Conservation (phyloP, 139 green algal species). For the Penium margaritaceum region DNA sequence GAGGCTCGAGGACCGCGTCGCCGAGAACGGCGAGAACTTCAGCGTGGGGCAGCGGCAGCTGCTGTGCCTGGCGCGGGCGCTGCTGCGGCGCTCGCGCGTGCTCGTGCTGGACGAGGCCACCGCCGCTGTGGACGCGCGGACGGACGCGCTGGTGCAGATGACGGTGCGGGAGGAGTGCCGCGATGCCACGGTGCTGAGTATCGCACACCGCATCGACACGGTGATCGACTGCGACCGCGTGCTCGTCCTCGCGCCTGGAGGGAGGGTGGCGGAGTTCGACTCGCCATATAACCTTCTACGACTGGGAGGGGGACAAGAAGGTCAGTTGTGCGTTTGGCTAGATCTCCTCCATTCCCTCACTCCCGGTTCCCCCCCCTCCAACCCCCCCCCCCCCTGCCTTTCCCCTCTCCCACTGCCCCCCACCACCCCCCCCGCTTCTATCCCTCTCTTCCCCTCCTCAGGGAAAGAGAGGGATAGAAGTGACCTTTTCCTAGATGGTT, state of each 20-base stretch:
- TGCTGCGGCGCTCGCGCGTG: conserved; percentile 59
- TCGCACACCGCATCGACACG: conserved; percentile 55
- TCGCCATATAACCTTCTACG: conserved; percentile 25
- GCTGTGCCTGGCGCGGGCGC: conserved; percentile 76
- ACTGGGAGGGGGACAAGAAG: too few relatives aligned
- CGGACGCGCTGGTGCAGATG: conserved; percentile 70
- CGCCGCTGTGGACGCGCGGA: conserved; percentile 73
- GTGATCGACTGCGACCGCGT: conserved; percentile 40
- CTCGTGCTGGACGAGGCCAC: conserved; percentile 89
- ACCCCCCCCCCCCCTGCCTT: too few relatives aligned
- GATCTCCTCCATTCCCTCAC: too few relatives aligned
- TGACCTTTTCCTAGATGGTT: too few relatives aligned
- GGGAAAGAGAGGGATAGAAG: too few relatives aligned
- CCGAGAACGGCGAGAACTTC: conserved; percentile 80
- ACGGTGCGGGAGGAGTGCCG: conserved; percentile 62
- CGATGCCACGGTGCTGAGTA: conserved; percentile 64
- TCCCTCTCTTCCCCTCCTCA: too few relatives aligned
- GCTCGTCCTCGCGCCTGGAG: conserved; percentile 37
- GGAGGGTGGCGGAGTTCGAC: conserved; percentile 39
- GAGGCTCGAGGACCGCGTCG: conserved; percentile 40
- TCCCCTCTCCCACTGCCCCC: too few relatives aligned
- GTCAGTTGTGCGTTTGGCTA: too few relatives aligned
- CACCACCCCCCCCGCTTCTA: too few relatives aligned
- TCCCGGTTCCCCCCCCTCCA: too few relatives aligned
- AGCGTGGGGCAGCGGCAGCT: conserved; percentile 84